These are phyloP conservation scores for Austroboletus olivaceoglutinosus DNA, from an alignment of 1,284 basidiomycete species.

Conservation along the genomic window DNA sequence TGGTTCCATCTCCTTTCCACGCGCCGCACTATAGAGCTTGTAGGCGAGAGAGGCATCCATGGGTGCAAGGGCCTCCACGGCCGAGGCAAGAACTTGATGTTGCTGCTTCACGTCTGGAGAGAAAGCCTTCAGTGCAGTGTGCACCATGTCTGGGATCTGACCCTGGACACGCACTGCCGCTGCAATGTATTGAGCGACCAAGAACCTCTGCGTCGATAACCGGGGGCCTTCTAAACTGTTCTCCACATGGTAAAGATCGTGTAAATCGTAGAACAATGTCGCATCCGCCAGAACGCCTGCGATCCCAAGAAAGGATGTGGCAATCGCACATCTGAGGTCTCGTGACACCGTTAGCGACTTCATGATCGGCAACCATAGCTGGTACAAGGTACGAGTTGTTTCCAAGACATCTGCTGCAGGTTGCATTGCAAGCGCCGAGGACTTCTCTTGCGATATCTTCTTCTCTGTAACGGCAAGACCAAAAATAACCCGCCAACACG, in stretches of 20 bases:
- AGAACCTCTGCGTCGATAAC: slow-evolving; percentile 5
- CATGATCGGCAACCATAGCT: slow-evolving; percentile 36
- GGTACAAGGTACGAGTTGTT: slow-evolving; percentile 41
- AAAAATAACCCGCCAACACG: slow-evolving; percentile 30
- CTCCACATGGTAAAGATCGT: slow-evolving; percentile 15
- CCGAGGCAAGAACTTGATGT: slow-evolving; percentile 8
- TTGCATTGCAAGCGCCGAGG: background rate
- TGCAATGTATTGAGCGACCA: slow-evolving; percentile 26
- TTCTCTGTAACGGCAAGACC: slow-evolving; percentile 30
- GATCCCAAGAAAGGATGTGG: slow-evolving; percentile 47
- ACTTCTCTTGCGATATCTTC: slow-evolving; percentile 11
- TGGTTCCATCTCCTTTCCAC: slow-evolving; percentile 2
- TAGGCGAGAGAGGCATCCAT: slow-evolving; percentile 24
- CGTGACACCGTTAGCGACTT: slow-evolving; percentile 31
- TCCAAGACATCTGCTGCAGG: slow-evolving; percentile 22
- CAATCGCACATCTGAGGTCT: slow-evolving; percentile 30
- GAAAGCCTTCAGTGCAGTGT: slow-evolving; percentile 7
- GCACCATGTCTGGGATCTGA: slow-evolving; percentile 8
- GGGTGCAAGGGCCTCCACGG: slow-evolving; percentile 18
- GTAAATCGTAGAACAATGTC: slow-evolving; percentile 35
- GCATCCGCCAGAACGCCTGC: slow-evolving; percentile 39
- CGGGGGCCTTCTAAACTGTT: slow-evolving; percentile 3
- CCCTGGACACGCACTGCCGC: slow-evolving; percentile 23
- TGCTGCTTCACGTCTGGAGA: slow-evolving; percentile 14
- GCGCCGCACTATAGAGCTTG: slow-evolving; percentile 9